These are phyloP conservation scores for Cenchrus purpureus DNA, from an alignment of 176 grass and related monocot genomes.

Conservation along the genomic window DNA sequence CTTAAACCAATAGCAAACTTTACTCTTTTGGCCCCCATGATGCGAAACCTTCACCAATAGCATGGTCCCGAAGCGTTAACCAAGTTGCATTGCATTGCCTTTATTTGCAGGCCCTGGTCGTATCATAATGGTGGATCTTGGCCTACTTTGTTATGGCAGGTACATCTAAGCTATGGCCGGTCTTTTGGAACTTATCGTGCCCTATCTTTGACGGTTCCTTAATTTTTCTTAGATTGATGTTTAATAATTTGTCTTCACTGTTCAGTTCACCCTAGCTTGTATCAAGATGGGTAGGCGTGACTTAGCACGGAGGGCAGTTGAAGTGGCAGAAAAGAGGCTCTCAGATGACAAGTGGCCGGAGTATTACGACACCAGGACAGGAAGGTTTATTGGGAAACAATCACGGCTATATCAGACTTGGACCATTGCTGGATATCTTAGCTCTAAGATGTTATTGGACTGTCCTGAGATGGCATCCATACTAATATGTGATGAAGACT, in stretches of 20 bases:
- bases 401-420: constrained; percentile 89
- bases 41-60: constrained; percentile 15
- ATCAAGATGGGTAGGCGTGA: constrained; percentile 96
- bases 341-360: constrained; percentile 91
- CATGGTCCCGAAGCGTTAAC: constrained; percentile 10
- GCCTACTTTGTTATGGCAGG: constrained; percentile 96
- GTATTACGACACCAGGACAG: constrained; percentile 88
- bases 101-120: constrained; percentile 85
- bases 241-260: constrained; percentile 34
- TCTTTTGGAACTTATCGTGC: background rate
- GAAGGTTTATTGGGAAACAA: constrained; percentile 92
- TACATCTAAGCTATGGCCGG: constrained; percentile 27
- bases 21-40: constrained; percentile 1
- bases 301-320: constrained; percentile 76
- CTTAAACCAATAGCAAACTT: constrained; percentile 12
- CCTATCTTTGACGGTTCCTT: background rate
- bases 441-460: constrained; percentile 81
- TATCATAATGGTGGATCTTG: constrained; percentile 97
- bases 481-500: constrained; percentile 89
- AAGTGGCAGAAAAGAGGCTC: constrained; percentile 80
- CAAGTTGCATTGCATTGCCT: constrained; percentile 12
- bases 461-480: constrained; percentile 78
- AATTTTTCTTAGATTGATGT: constrained; percentile 6
- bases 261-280: constrained; percentile 93
- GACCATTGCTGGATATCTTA: constrained; percentile 90